phyloP scores from a whole-genome alignment of 1,139 yeast species.

The Pichia sp. region DNA sequence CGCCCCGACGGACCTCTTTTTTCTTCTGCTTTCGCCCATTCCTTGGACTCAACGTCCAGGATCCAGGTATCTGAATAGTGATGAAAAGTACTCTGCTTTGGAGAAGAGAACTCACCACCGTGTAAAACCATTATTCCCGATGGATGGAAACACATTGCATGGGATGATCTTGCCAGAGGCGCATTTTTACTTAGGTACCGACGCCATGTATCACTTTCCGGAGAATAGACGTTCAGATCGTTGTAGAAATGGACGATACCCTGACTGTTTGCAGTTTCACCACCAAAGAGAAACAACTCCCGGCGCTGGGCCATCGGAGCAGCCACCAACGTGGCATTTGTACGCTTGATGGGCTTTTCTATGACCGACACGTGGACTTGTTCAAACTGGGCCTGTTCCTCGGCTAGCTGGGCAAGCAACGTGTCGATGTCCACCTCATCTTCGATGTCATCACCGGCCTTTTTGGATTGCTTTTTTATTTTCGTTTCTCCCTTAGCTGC shows the following conservation, averaged over 20 bases:
- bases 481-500: constrained; percentile 68
- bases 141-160: constrained; percentile 91
- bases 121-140: constrained; percentile 79
- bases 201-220: constrained; percentile 82
- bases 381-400: constrained; percentile 74
- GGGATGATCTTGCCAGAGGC: constrained; percentile 91
- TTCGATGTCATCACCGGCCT: constrained; percentile 64
- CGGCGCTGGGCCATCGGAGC: constrained; percentile 71
- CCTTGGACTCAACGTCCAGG: constrained; percentile 77
- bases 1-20: constrained; percentile 75
- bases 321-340: constrained; percentile 74
- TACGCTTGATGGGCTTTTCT: constrained; percentile 59
- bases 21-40: constrained; percentile 83
- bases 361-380: constrained; percentile 61
- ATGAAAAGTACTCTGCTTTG: constrained; percentile 91
- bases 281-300: constrained; percentile 84
- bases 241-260: constrained; percentile 67
- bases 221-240: constrained; percentile 68
- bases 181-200: constrained; percentile 73
- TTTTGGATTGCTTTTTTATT: constrained; percentile 69
- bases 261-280: constrained; percentile 59
- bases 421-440: constrained; percentile 89
- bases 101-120: constrained; percentile 97
- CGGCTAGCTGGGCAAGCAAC: constrained; percentile 70
- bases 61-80: constrained; percentile 97